Evolutionary conservation across 768 basidiomycete genomes (phyloP), one percentile per base, ranked within the genome.

Genomic region (Boletus subparvulus): DNA sequence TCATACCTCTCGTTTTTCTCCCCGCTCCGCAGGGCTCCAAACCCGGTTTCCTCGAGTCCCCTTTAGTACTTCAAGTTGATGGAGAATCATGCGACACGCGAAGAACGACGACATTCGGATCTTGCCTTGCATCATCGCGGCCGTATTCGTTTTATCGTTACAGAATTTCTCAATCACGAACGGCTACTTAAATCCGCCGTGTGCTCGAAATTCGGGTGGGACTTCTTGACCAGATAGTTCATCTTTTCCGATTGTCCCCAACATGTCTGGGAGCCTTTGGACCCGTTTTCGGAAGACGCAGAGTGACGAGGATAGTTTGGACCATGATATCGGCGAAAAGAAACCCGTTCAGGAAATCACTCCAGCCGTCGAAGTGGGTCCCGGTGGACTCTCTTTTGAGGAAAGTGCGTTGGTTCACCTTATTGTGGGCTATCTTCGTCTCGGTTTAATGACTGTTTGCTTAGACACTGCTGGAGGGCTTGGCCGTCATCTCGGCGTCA

Each of bases 401-500:
- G 83, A 84, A 74, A 75, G 80, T 78, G 10, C 3, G 47, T 47
- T 11, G 7, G 3, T 24, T 21, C 26, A 6, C 4, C 24, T 37
- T 3, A 14, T 49, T 45, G 33, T 10, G 11, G 4, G 13, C n/a
- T 21, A 21, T 21, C 6, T 14, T 43, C 9, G 17, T 40, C 32
- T 21, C 6, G 9, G 30, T n/a, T 21, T n/a, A 43, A n/a, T 14
- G 21, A 12, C 0, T 9, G 6, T 36, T 30, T 9, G 3, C 9
- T 10, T 52, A 81, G 82, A 78, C 60, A 68, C 75, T 12, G 77
- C 79, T 13, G 83, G 82, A 19, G 83, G 83, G 10, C 80, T 83
- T 69, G 82, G 83, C 4, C 76, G 81, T 40, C 82, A 83, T 61
- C 70, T 83, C 1, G 82, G 82, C 13, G 75, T 83, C 7, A 75